Base-by-base conservation (phyloP, 1,284 basidiomycete genomes). In the Cryptococcus sp. region DNA sequence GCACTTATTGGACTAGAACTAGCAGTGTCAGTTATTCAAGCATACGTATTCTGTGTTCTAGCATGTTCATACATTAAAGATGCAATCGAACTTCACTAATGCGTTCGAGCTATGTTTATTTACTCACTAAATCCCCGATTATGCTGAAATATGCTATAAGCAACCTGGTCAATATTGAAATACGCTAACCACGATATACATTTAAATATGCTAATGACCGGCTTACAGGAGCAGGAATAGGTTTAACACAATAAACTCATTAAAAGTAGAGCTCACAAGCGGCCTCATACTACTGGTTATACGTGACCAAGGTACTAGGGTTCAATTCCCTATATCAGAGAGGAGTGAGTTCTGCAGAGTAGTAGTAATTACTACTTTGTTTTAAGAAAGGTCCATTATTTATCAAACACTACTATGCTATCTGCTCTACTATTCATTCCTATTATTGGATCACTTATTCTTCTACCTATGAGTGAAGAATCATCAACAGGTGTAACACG, bases 21-120 rank as follows among this genome's bases (percentile, higher is more conserved):
- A 53, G 70, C 71, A 46, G 71, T 74, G 54, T 68, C 67, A 58
- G 61, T 74, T 50, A 73, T 73, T 55, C 70, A 73, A 70, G 65
- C 69, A 56, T 74, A 72, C 57, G 72, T 74, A 60, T 70, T 73
- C 59, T 64, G 61, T 64, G 58, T 73, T 53, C 61, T 72, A 60
- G 64, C 63, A 56, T 63, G 61, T 60, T 63, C 62, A 48, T 72
- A 74, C 55, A 54, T 74, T 51, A 72, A 72, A 62, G 72, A 74
- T 56, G 66, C 66, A 48, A 66, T 72, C 55, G 63, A 70, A 52
- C 53, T 70, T 56, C 68, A 69, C 52, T 68, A 69, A 55, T 19
- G 24, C 32, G 32, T 34, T 16, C 9, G 9, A 34, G 32, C 16
- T 9, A 34, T 34, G 16, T 16, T 34, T 34, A 16, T 34, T 34